phyloP scores from a whole-genome alignment of 2,329 filamentous ascomycete genomes.

The Neonectria faginata region DNA sequence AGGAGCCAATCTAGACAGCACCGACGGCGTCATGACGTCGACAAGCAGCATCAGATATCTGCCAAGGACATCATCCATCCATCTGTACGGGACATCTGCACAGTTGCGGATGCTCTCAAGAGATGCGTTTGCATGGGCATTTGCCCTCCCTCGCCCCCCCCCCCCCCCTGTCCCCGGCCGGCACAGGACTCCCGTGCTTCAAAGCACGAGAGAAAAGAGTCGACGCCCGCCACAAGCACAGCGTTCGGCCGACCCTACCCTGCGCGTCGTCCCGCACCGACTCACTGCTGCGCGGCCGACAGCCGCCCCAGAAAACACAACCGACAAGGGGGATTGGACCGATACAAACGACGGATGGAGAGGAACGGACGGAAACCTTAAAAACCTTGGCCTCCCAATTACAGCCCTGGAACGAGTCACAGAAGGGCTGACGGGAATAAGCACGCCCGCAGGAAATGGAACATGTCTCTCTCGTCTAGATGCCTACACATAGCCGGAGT shows the following conservation, averaged over 20 bases:
- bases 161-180: neutral
- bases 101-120: slow-evolving; percentile 11
- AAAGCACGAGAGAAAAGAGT: neutral
- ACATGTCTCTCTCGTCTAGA: neutral
- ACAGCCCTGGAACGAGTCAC: neutral
- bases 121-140: neutral
- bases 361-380: slow-evolving; percentile 22
- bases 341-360: neutral
- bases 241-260: neutral
- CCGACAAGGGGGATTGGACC: neutral
- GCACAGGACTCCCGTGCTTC: neutral
- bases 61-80: neutral
- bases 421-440: neutral
- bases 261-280: neutral
- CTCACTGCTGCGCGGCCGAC: neutral
- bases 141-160: neutral
- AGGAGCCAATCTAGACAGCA: slow-evolving; percentile 6
- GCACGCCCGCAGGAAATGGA: neutral
- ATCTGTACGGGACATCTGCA: slow-evolving; percentile 5
- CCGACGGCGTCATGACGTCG: neutral
- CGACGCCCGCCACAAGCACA: neutral
- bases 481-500: neutral
- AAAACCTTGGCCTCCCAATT: slow-evolving; percentile 14
- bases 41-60: neutral
- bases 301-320: neutral